These are phyloP conservation scores for Ascobolus immersus DNA, from an alignment of 495 filamentous ascomycete species.

Conservation along the genomic window DNA sequence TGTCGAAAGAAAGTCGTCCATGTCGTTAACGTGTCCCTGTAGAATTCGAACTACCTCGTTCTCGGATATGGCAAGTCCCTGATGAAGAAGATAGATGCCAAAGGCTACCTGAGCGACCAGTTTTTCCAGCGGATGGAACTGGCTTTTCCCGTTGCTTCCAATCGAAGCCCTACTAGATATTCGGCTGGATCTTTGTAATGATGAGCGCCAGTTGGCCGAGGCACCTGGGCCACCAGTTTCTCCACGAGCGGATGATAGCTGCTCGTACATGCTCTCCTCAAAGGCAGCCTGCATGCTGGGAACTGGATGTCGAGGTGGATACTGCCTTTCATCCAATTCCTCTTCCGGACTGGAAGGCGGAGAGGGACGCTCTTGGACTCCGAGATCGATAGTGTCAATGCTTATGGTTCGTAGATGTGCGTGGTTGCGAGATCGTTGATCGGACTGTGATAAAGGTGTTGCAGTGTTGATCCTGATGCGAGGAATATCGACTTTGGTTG, in stretches of 20 bases:
- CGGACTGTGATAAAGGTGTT: too few species aligned
- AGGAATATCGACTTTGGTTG: too few species aligned
- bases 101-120: constrained; percentile 81
- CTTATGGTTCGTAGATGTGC: too few species aligned
- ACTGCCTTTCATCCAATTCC: neutral
- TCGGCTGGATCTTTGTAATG: too few species aligned
- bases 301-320: constrained; percentile 39
- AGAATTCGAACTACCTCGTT: constrained; percentile 68
- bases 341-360: too few species aligned
- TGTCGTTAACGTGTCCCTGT: constrained; percentile 74
- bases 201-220: too few species aligned
- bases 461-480: too few species aligned
- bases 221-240: constrained; percentile 39
- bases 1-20: constrained; percentile 69
- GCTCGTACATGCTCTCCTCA: constrained; percentile 57
- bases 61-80: constrained; percentile 67
- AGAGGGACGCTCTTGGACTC: too few species aligned
- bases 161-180: constrained; percentile 24
- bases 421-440: too few species aligned
- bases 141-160: constrained; percentile 19
- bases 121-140: constrained; percentile 69
- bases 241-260: constrained; percentile 41
- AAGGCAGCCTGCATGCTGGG: constrained; percentile 71
- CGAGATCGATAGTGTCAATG: too few species aligned
- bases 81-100: constrained; percentile 68